Evolutionary conservation across 75 land plant genomes (phyloP), one percentile per base, ranked within the genome.

Genomic region (Pseudotsuga menziesii): DNA sequence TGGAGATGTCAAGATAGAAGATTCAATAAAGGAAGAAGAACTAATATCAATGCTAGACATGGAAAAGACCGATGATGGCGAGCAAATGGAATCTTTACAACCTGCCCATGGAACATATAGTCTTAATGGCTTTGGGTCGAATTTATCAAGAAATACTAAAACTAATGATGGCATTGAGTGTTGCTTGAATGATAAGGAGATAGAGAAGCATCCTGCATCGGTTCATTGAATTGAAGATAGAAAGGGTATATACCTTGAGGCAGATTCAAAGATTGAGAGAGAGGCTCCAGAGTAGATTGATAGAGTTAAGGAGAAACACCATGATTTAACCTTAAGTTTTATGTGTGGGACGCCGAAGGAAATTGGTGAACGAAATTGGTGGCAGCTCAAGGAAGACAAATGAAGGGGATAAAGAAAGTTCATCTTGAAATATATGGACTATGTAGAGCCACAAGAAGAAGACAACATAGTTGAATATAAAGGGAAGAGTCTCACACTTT

Each of bases 401-500:
- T 16, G 39, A 19, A 62, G 36, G 36, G 36, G 36, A 2, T 35
- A 35, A 35, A 35, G 36, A 35, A 35, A 35, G 36, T 35, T 35
- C 36, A 35, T 4, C 3, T 35, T 35, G 36, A 35, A 35, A 35
- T 35, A 2, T 35, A 35, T 4, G 36, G 0, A 62, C 16, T 15
- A 17, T 16, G 39, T 79, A 54, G 22, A 41, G 77, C 74, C 17
- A 15, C 83, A 85, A 25, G 36, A 76, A 16, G 3, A 55, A 48
- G 74, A 55, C 15, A 78, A 82, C 4, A 79, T 11, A 75, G 56
- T 61, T 23, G 84, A 79, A 57, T 85, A 80, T 44, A 90, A 90
- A 76, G 92, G 87, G n/a, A 85, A 89, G 48, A 54, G 84, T 5
- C 56, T 87, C 70, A 80, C 85, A 20, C 57, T 87, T 29, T 58